Conservation (phyloP, 768 basidiomycete genomes). For the Lactarius pseudohatsudake region DNA sequence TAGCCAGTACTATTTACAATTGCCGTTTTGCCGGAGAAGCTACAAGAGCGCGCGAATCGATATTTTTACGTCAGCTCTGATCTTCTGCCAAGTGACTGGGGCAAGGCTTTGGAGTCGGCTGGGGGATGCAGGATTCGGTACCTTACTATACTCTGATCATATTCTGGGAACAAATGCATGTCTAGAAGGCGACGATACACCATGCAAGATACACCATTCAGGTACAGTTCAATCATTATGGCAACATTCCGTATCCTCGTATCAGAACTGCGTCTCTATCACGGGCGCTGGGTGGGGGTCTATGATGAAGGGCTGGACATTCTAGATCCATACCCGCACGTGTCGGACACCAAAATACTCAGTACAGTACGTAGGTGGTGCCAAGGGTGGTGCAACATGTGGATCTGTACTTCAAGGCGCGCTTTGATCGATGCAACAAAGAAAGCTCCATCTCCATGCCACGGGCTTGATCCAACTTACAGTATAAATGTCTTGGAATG, state of each 20-base stretch:
- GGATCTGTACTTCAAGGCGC: not conserved
- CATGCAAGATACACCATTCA: not conserved
- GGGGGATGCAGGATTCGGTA: no score
- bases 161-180: constrained; percentile 2
- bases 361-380: no score
- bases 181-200: not conserved
- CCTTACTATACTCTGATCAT: constrained; percentile 6
- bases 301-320: not conserved
- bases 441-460: not conserved
- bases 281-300: not conserved
- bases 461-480: no score
- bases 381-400: no score
- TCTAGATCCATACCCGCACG: not conserved
- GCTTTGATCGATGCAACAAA: not conserved
- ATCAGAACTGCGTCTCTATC: not conserved
- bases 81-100: not conserved
- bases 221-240: not conserved
- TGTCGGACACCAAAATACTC: not conserved
- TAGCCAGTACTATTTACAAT: constrained; percentile 4
- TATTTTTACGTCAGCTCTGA: constrained; percentile 24
- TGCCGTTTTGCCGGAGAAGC: not conserved
- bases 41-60: not conserved
- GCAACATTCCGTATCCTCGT: not conserved
- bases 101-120: not conserved
- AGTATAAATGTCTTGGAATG: no score